Evolutionary conservation across 352 stramenopile genomes (phyloP).

Genomic region (Pythium coloratum): DNA sequence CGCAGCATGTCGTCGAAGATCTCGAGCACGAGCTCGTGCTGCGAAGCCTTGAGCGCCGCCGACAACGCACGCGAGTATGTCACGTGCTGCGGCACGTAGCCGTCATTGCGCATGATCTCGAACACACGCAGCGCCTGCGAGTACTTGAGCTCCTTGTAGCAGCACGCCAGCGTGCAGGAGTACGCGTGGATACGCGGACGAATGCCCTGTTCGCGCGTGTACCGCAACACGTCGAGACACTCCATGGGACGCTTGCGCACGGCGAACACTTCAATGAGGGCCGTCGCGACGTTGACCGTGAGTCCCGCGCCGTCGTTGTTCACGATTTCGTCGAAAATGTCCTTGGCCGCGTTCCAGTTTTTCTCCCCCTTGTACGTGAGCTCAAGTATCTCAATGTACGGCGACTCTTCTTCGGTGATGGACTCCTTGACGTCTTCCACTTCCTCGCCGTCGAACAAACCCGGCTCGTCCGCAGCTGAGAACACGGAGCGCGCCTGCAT

Average conservation of each 20-base stretch:
- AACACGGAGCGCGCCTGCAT: conserved; percentile 17
- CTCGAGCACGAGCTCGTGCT: conserved; percentile 85
- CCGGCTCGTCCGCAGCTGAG: conserved; percentile 18
- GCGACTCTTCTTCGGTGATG: conserved; percentile 22
- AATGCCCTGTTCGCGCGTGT: conserved; percentile 61
- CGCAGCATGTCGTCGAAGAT: conserved; percentile 88
- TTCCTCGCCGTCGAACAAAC: conserved; percentile 9
- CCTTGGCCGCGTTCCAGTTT: conserved; percentile 42
- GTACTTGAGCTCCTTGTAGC: conserved; percentile 74
- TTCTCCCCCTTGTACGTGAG: conserved; percentile 37
- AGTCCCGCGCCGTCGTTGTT: conserved; percentile 35
- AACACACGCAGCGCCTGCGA: conserved; percentile 78
- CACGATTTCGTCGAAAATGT: conserved; percentile 58
- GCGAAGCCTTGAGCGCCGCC: conserved; percentile 67
- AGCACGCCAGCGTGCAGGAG: conserved; percentile 75
- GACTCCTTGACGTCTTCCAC: neutral
- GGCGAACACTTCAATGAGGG: conserved; percentile 65
- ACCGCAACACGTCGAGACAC: conserved; percentile 68
- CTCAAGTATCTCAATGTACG: conserved; percentile 29
- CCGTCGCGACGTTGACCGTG: conserved; percentile 46
- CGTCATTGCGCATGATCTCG: conserved; percentile 86
- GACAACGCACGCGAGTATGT: conserved; percentile 86
- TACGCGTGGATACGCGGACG: conserved; percentile 82
- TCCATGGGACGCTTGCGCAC: conserved; percentile 42
- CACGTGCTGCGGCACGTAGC: conserved; percentile 73